Percentiles rank a stretch among this genome's conserved stretches.
These are phyloP conservation scores for Penicillium sp. DNA, from an alignment of 2,329 filamentous ascomycete genomes.

Conservation along the genomic window DNA sequence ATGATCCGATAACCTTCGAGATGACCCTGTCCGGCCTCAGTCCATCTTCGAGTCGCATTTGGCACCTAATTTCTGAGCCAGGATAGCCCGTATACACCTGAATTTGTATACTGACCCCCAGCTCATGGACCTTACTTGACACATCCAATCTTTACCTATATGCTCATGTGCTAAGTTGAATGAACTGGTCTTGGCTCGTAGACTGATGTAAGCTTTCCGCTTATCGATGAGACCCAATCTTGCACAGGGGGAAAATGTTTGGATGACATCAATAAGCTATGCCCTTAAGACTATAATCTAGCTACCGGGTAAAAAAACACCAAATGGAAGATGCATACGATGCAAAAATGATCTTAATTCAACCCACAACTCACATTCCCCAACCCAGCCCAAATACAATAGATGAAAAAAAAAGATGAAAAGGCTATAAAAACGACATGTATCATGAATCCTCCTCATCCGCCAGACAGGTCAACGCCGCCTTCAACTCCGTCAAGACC, in stretches of 20 bases:
- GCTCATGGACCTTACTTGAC: no score
- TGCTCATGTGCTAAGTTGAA: background rate
- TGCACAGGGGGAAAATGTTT: background rate
- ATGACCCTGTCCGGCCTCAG: no score
- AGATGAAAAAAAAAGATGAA: constrained; percentile 7
- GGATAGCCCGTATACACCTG: no score
- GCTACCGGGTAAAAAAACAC: background rate
- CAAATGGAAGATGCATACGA: background rate
- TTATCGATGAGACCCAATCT: background rate
- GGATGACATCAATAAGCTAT: background rate
- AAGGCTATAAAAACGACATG: constrained; percentile 18
- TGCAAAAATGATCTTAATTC: background rate
- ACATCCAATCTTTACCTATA: no score
- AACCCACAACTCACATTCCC: constrained; percentile 13
- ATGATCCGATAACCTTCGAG: no score
- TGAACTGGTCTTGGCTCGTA: background rate
- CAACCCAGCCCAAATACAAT: constrained; percentile 13
- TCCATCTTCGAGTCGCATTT: no score
- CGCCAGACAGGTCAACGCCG: constrained; percentile 46
- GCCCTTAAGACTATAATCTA: background rate
- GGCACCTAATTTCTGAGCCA: no score
- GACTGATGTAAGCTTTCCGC: background rate
- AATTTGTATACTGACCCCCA: no score
- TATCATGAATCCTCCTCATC: constrained; percentile 33
- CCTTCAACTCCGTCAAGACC: constrained; percentile 68